These are phyloP conservation scores for Penstemon eatonii DNA, from an alignment of 257 asterid species.

Conservation along the genomic window DNA sequence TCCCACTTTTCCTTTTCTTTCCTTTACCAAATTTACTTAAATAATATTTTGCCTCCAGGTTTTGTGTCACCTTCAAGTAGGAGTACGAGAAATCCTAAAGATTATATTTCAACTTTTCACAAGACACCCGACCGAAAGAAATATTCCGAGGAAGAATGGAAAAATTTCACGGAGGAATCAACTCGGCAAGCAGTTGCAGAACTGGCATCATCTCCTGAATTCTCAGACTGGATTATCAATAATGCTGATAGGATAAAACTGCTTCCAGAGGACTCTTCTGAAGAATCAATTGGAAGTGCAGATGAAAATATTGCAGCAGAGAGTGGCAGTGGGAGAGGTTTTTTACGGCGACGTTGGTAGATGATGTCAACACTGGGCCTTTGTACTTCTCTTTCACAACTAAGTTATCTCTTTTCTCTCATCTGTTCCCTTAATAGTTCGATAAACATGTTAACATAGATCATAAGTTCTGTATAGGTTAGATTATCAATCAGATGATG, in stretches of 20 bases:
- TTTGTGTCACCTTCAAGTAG: constrained; percentile 36
- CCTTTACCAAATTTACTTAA: not conserved
- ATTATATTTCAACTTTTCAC: constrained; percentile 64
- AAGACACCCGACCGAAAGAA: constrained; percentile 64
- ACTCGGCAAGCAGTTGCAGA: constrained; percentile 70
- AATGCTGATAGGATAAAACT: constrained; percentile 65
- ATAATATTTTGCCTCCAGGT: constrained; percentile 34
- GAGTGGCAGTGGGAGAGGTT: constrained; percentile 53
- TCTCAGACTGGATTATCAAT: constrained; percentile 65
- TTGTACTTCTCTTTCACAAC: not conserved
- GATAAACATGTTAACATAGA: too few relatives aligned
- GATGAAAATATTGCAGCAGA: constrained; percentile 55
- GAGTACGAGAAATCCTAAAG: constrained; percentile 27
- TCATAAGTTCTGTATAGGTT: not conserved
- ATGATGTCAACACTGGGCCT: not conserved
- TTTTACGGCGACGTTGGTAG: constrained; percentile 41
- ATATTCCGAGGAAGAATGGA: constrained; percentile 68
- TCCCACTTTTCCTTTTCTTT: constrained; percentile 3
- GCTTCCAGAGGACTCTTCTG: constrained; percentile 52
- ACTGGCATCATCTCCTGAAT: constrained; percentile 71
- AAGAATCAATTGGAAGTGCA: constrained; percentile 64
- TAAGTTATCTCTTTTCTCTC: not conserved
- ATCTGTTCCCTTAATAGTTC: too few relatives aligned
- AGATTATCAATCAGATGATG: not conserved
- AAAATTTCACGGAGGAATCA: constrained; percentile 65